Percentiles rank a stretch among this genome's conserved stretches.
Conservation (phyloP, 257 asterid species). For the Capsicum baccatum region DNA sequence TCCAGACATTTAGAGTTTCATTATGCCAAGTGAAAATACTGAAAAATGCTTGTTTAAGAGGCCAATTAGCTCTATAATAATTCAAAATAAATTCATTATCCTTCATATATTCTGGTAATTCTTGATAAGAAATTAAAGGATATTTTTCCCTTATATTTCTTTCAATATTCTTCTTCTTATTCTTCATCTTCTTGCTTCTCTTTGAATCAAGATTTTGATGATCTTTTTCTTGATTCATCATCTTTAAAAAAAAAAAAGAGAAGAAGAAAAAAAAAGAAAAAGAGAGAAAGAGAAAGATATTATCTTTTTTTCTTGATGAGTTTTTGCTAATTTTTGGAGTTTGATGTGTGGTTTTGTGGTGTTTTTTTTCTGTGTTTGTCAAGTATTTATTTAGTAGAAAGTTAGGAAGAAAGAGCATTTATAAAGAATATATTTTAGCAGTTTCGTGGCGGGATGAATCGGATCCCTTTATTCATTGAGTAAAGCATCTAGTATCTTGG, state of each 20-base stretch:
- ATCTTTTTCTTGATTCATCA: not conserved
- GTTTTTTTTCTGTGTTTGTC: not conserved
- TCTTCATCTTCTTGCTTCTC: not conserved
- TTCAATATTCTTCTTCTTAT: slow-evolving; percentile 30
- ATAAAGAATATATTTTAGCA: slow-evolving; percentile 17
- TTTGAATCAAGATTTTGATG: not conserved
- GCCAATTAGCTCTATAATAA: slow-evolving; percentile 85
- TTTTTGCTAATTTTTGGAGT: slow-evolving; percentile 41
- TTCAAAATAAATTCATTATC: slow-evolving; percentile 82
- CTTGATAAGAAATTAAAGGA: slow-evolving; percentile 57
- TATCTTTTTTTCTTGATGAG: slow-evolving; percentile 42
- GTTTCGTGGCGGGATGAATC: no score
- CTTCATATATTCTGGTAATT: slow-evolving; percentile 93
- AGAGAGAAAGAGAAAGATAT: not conserved
- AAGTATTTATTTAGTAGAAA: slow-evolving; percentile 33
- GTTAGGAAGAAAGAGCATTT: slow-evolving; percentile 45
- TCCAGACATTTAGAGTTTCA: slow-evolving; percentile 98
- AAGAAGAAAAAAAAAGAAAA: not conserved
- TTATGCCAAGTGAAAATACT: slow-evolving; percentile 94
- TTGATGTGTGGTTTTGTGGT: not conserved
- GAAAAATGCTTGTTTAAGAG: slow-evolving; percentile 74
- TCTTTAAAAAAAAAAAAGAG: not conserved
- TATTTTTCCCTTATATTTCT: slow-evolving; percentile 33
- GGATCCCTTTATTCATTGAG: no score
- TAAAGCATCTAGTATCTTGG: no score